These are phyloP conservation scores for Exobasidium rhododendri DNA, from an alignment of 1,284 basidiomycete species.

Conservation along the genomic window DNA sequence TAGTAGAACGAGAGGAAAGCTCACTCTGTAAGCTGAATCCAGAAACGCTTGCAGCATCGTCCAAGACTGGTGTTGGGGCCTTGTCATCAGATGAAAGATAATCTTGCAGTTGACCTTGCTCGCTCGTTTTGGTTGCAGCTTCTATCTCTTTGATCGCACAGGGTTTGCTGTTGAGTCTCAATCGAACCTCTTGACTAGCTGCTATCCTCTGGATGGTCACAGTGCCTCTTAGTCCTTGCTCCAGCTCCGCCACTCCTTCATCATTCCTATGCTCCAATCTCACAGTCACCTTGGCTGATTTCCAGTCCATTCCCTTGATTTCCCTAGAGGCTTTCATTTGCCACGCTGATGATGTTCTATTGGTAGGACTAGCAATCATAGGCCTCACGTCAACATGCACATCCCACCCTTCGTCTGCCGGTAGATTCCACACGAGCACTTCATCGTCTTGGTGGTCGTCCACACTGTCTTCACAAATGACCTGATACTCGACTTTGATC, in stretches of 20 bases:
- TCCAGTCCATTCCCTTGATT: constrained; percentile 9
- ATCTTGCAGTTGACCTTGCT: background rate
- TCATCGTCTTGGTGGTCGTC: constrained; percentile 60
- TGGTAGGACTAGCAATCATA: constrained; percentile 46
- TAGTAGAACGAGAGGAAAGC: constrained; percentile 8
- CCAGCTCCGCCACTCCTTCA: constrained; percentile 6
- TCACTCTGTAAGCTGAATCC: constrained; percentile 25
- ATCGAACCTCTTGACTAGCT: constrained; percentile 29
- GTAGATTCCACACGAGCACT: constrained; percentile 57
- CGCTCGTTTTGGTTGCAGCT: background rate
- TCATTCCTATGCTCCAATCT: background rate
- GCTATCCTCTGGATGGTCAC: constrained; percentile 39
- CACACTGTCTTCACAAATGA: constrained; percentile 64
- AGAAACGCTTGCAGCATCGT: constrained; percentile 38
- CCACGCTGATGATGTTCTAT: constrained; percentile 18
- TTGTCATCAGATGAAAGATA: constrained; percentile 14
- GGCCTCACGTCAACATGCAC: constrained; percentile 67
- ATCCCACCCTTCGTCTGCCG: constrained; percentile 82
- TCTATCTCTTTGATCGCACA: constrained; percentile 19
- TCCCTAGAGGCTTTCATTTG: constrained; percentile 22
- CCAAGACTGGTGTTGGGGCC: constrained; percentile 18
- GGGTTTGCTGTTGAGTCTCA: constrained; percentile 30
- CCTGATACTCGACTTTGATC: constrained; percentile 77
- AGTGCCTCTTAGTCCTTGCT: constrained; percentile 29
- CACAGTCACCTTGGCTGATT: constrained; percentile 9